Base-by-base conservation (phyloP, 208 protist species). In the Crithidia bombi region DNA sequence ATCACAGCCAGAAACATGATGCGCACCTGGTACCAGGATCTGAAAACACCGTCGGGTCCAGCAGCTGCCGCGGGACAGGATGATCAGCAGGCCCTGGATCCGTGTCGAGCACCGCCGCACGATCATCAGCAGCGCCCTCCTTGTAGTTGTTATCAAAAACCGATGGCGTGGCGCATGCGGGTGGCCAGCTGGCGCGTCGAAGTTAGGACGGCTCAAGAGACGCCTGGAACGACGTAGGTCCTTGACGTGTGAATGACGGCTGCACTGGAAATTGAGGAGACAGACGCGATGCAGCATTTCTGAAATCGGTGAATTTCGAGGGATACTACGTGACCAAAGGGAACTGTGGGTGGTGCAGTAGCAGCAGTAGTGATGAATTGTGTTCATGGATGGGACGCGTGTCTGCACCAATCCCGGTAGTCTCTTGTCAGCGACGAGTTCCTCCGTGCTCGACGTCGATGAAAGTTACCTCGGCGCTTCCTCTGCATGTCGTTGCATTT, bases 11-110 rank as follows among this genome's bases (percentile, higher is more conserved):
- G 81, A 21, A 82, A 78, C 19, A 91, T 3, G 39, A 92, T 86
- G 64, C 84, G 86, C 23, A 79, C 55, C 56, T 92, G 86, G 57
- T 83, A 87, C n/a, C 39, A 77, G 61, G 12, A 94, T 70, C 57
- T 90, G 82, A 64, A n/a, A 91, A 91, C 25, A 86, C 51, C 26
- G 82, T 78, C 33, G 86, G 69, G 65, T 89, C 83, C 35, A 92
- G 63, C 46, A 81, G 73, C 35, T 55, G 50, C 21, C 87, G n/a
- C n/a, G 69, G 5, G 86, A 75, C 14, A 85, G 12, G 38, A 86
- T 81, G 9, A 87, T 25, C 61, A 82, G 43, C 50, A 82, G 73
- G 23, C 87, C 87, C 57, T 94, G 86, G 3, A 87, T n/a, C 23
- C 5, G 76, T 28, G 74, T 94, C 90, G 2, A 83, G 33, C 5